phyloP scores from a whole-genome alignment of 257 asterid species.

The Penstemon eatonii region DNA sequence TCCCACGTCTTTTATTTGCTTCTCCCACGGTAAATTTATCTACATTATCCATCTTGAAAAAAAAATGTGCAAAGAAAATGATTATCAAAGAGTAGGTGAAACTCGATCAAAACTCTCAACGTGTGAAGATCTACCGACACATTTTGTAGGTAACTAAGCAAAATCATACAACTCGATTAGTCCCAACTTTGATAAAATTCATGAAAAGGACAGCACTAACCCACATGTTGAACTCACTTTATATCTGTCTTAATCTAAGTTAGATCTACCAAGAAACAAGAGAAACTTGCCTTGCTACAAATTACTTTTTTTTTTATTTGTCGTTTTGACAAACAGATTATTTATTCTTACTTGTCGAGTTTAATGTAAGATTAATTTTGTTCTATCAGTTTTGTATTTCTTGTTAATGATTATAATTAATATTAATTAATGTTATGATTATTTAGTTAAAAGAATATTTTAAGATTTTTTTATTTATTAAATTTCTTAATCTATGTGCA shows the following conservation, averaged over 20 bases:
- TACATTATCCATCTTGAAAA: background rate
- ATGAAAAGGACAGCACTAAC: background rate
- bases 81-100: constrained; percentile 14
- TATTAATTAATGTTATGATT: too few species aligned
- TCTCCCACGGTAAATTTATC: too few species aligned
- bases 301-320: too few species aligned
- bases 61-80: background rate
- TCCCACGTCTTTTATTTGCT: background rate
- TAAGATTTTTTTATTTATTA: too few species aligned
- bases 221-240: background rate
- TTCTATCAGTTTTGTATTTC: too few species aligned
- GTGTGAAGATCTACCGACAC: constrained; percentile 13
- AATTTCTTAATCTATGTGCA: too few species aligned
- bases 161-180: constrained; percentile 1
- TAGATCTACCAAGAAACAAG: background rate
- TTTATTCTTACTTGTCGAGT: too few species aligned
- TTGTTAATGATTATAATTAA: too few species aligned
- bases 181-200: constrained; percentile 3
- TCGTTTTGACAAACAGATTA: too few species aligned
- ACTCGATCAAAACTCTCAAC: background rate
- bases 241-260: background rate
- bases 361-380: too few species aligned
- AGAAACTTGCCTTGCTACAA: background rate
- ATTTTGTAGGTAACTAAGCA: background rate
- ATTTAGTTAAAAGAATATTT: too few species aligned